Conservation (phyloP, 2,329 filamentous ascomycete species). For the Aspergillus fumigatiaffinis region DNA sequence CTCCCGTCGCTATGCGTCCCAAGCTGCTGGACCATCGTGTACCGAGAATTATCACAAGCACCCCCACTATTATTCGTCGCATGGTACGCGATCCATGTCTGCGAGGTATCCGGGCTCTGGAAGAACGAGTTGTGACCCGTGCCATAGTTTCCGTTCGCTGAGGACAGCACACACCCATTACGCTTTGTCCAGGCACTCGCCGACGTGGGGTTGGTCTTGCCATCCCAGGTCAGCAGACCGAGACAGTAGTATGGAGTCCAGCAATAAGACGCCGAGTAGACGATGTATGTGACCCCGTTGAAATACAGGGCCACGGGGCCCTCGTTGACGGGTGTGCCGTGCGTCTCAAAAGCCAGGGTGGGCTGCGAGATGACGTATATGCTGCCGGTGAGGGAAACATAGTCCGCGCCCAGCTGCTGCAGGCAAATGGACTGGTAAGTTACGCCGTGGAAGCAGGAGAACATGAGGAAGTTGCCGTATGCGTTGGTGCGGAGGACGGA, state of each 20-base stretch:
- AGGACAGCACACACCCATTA: slow-evolving; percentile 49
- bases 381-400: slow-evolving; percentile 33
- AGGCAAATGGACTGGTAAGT: slow-evolving; percentile 13
- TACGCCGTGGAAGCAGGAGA: slow-evolving; percentile 47
- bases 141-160: slow-evolving; percentile 55
- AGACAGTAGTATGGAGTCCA: slow-evolving; percentile 54
- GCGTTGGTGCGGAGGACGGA: slow-evolving; percentile 48
- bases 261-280: slow-evolving; percentile 55
- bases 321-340: slow-evolving; percentile 52
- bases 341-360: slow-evolving; percentile 49
- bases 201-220: slow-evolving; percentile 45
- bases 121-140: slow-evolving; percentile 59
- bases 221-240: slow-evolving; percentile 53
- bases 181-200: slow-evolving; percentile 49
- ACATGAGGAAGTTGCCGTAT: slow-evolving; percentile 54
- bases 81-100: slow-evolving; percentile 56
- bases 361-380: slow-evolving; percentile 51
- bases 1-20: slow-evolving; percentile 50
- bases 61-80: slow-evolving; percentile 49
- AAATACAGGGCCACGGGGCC: slow-evolving; percentile 53
- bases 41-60: slow-evolving; percentile 51
- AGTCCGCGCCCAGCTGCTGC: slow-evolving; percentile 10
- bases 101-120: slow-evolving; percentile 50
- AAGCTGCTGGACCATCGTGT: slow-evolving; percentile 52
- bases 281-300: slow-evolving; percentile 50